Conservation (phyloP, 331 rosid species). For the Malus hybrid region DNA sequence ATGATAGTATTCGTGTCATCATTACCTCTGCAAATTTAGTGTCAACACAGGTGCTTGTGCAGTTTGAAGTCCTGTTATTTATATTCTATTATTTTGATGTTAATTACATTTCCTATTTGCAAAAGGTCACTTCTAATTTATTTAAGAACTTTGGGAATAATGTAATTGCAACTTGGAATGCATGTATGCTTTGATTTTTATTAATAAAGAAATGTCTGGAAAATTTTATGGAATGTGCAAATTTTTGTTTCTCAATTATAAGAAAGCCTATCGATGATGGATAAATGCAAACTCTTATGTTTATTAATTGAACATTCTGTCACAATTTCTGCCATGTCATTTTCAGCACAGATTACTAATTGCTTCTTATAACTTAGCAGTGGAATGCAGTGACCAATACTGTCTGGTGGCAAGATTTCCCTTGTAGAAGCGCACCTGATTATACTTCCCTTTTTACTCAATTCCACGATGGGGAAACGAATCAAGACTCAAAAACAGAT, state of each 20-base stretch:
- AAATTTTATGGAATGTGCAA: not conserved
- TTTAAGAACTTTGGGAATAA: not conserved
- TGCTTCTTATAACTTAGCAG: conserved; percentile 29
- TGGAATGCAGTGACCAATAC: conserved; percentile 77
- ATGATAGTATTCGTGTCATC: conserved; percentile 55
- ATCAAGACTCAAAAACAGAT: conserved; percentile 40
- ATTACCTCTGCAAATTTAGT: conserved; percentile 83
- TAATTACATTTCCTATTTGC: not conserved
- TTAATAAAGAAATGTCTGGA: not conserved
- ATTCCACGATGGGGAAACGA: conserved; percentile 13
- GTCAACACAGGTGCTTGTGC: conserved; percentile 57
- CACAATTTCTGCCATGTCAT: not conserved
- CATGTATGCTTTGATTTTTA: not conserved
- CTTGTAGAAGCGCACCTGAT: conserved; percentile 32
- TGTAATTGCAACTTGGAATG: not conserved
- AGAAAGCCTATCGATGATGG: not conserved
- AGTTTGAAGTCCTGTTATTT: conserved; percentile 14
- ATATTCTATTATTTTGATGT: not conserved
- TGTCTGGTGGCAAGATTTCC: conserved; percentile 92
- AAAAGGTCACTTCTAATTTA: not conserved
- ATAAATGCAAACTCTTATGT: not conserved
- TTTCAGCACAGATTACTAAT: not conserved
- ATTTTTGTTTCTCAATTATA: not conserved
- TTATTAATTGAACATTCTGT: not conserved
- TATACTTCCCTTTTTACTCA: conserved; percentile 54